Base-by-base conservation (phyloP, 352 stramenopile genomes). In the Peronospora destructor region DNA sequence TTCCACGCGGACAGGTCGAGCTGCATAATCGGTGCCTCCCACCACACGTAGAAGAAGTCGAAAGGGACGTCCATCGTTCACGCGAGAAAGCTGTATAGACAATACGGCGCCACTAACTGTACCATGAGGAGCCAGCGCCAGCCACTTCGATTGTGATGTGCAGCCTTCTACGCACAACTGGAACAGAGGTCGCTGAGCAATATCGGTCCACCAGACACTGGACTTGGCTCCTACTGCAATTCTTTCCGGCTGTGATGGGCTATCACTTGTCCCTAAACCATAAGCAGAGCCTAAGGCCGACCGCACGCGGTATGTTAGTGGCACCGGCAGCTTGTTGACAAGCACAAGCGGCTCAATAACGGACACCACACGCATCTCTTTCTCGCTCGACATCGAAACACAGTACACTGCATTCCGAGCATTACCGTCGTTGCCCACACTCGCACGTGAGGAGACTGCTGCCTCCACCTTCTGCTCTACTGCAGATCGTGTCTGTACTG, bases 171-270 rank as follows among this genome's bases (percentile, higher is more conserved):
- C 64, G n/a, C 63, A 40, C 5, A 93, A 42, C 28, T 77, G 63
- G 51, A 93, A 91, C 38, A 84, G 61, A 12, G 80, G 82, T 32
- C 76, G 73, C 29, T 88, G 74, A 11, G 65, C 59, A 25, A 67
- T 52, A 32, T 85, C 68, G 1, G 60, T 85, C 82, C 82, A 92
- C 82, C 82, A 92, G 19, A 92, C 71, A 17, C 76, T 84, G 2
- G 68, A 68, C 34, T 66, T 82, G n/a, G 55, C 64, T 29, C 79
- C 82, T 4, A 91, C 79, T 4, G 45, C 64, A 4, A 91, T 64
- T 2, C 33, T 64, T 43, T 75, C 66, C 12, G 45, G 46, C 25
- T 78, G 61, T 2, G 46, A 62, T 2, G 59, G 56, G 12, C 60
- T 66, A 25, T 66, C 53, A 30, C 57, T 77, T 30, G 42, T 35